Percentiles rank a stretch among this genome's conserved stretches.
Conservation (phyloP, 306 rosid genomes). For the Vicia villosa region DNA sequence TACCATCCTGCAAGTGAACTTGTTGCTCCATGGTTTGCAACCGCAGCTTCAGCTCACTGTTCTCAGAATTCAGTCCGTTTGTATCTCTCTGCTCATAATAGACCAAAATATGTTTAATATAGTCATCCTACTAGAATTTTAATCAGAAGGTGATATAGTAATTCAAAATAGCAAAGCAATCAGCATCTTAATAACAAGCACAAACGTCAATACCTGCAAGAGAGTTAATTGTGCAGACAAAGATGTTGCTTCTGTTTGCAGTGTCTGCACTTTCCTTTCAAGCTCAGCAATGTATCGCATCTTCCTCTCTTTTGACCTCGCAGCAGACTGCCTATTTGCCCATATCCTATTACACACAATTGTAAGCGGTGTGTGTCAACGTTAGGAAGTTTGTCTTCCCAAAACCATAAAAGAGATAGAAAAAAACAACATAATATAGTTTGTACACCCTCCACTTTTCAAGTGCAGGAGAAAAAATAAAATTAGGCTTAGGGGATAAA, state of each 20-base stretch:
- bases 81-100: conserved; percentile 76
- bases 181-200: not conserved
- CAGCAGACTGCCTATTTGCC: conserved; percentile 99
- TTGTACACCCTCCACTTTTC: conserved; percentile 6
- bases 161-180: not conserved
- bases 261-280: conserved; percentile 91
- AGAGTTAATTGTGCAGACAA: conserved; percentile 92
- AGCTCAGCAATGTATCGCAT: conserved; percentile 96
- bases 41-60: conserved; percentile 89
- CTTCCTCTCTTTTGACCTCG: conserved; percentile 97
- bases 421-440: not conserved
- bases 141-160: conserved; percentile 26
- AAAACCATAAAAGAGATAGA: not conserved
- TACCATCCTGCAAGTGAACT: conserved; percentile 97
- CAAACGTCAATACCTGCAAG: conserved; percentile 64
- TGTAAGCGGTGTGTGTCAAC: conserved; percentile 34
- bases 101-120: conserved; percentile 10
- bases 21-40: conserved; percentile 98
- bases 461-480: conserved; percentile 14
- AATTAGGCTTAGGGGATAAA: not conserved
- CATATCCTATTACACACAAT: conserved; percentile 67
- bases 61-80: conserved; percentile 82
- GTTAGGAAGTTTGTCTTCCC: not conserved
- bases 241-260: conserved; percentile 95
- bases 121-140: conserved; percentile 2